Evolutionary conservation across 2,329 filamentous ascomycete genomes (phyloP), one percentile per base, ranked within the genome.

Genomic region (Venturia effusa): DNA sequence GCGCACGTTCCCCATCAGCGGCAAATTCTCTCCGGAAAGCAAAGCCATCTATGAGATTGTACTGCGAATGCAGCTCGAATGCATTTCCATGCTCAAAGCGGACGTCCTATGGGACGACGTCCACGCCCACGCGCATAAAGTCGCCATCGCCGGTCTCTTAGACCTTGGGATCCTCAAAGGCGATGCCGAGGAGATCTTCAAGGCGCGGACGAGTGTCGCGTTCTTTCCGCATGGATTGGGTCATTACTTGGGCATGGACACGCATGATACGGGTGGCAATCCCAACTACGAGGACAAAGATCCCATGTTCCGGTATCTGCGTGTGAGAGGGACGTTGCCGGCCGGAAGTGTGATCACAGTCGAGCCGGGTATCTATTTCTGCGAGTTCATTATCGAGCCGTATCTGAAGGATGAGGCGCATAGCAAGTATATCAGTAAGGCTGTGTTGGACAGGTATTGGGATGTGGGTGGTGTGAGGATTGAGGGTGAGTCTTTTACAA

Each of bases 301-400:
- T 73, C 79, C 84, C 41, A 85, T 97, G 82, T 97, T 97, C 77
- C 83, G 85, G 62, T 97, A 97, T 72, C 78, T 99, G 66, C 82
- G 94, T 55, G 87, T 96, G 45, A 81, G 94, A 62, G 88, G 89
- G 15, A 81, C 77, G 27, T 75, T 97, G 59, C 90, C 91, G 0
- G 87, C 86, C 0, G 88, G 89, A 8, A 88, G 88, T 61, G 90
- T 99, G 30, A 87, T 99, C 62, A 99, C 94, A 0, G 93, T 97
- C 45, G 94, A 99, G 79, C 94, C 94, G 15, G 94, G 94, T 24
- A 86, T 87, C 45, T 92, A 92, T 74, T 92, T 92, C 75, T 88
- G 86, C 72, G 80, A 82, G 41, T 87, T 85, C 63, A 91, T 89
- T 67, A 83, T 92, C 66, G 83, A 90, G 76, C 83, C 84, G 24